Evolutionary conservation across 164 flowering plant genomes (phyloP).

Genomic region (Tetracentron sinense): DNA sequence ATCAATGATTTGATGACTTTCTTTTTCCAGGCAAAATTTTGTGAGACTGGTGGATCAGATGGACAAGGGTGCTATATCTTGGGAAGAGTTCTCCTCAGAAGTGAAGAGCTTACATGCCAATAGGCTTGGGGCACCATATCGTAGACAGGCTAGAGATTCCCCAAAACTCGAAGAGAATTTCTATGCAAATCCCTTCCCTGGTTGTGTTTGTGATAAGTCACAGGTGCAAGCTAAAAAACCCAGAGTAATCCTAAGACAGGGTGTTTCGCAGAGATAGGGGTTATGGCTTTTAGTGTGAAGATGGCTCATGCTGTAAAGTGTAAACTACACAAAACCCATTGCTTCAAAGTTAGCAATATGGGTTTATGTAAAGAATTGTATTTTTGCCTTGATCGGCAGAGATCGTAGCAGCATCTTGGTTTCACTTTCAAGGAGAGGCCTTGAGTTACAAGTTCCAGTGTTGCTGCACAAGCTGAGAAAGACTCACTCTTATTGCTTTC

Average conservation of each 20-base stretch:
- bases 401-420: not conserved
- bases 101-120: conserved; percentile 47
- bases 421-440: not conserved
- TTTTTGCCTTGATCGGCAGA: not conserved
- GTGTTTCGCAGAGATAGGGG: conserved; percentile 13
- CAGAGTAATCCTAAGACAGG: conserved; percentile 12
- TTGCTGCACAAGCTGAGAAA: not conserved
- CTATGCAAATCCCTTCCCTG: conserved; percentile 81
- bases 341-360: conserved; percentile 6
- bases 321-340: not conserved
- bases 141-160: conserved; percentile 42
- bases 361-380: not conserved
- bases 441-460: not conserved
- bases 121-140: conserved; percentile 66
- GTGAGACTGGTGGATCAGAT: conserved; percentile 59
- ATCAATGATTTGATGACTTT: not conserved
- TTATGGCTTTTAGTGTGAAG: not conserved
- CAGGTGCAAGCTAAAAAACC: not conserved
- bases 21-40: conserved; percentile 50
- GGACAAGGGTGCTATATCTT: conserved; percentile 48
- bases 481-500: not conserved
- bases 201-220: conserved; percentile 52
- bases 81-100: conserved; percentile 58
- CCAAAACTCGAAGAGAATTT: conserved; percentile 73
- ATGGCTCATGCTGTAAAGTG: not conserved